Conservation (phyloP, 176 grass and related monocot species). For the Aegilops sharonensis region DNA sequence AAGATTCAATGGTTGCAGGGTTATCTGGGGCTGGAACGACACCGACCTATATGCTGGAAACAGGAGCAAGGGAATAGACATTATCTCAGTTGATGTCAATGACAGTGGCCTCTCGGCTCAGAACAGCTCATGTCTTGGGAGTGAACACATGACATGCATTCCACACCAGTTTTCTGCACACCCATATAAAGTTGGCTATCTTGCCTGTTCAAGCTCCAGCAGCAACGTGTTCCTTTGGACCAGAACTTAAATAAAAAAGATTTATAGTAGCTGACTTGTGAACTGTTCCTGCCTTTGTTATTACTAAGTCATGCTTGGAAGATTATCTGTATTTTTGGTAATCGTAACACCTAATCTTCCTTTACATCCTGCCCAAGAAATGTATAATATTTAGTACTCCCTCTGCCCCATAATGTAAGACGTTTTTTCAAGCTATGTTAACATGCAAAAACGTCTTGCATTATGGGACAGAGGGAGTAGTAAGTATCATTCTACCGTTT, state of each 20-base stretch:
- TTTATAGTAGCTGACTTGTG: not conserved
- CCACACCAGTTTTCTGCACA: slow-evolving; percentile 40
- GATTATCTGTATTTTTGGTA: too few relatives aligned
- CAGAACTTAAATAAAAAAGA: slow-evolving; percentile 8
- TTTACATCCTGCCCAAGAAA: too few relatives aligned
- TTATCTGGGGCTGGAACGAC: slow-evolving; percentile 70
- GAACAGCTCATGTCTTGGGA: slow-evolving; percentile 14
- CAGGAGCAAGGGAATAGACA: slow-evolving; percentile 45
- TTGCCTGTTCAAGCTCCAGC: slow-evolving; percentile 32
- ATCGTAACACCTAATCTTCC: too few relatives aligned
- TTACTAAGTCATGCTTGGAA: too few relatives aligned
- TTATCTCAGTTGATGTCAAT: slow-evolving; percentile 38
- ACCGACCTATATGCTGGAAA: slow-evolving; percentile 44
- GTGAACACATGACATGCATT: slow-evolving; percentile 42
- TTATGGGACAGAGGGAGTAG: not conserved
- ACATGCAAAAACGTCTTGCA: too few relatives aligned
- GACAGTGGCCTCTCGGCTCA: not conserved
- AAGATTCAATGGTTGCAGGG: slow-evolving; percentile 33
- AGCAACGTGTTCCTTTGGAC: slow-evolving; percentile 62
- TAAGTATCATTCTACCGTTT: not conserved
- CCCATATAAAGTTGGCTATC: slow-evolving; percentile 41
- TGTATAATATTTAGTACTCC: not conserved
- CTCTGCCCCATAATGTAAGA: too few relatives aligned
- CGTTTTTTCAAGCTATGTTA: too few relatives aligned
- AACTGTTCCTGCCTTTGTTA: not conserved